A percentile compares a stretch with the other conserved stretches of the same genome.
Evolutionary conservation across 768 basidiomycete species (phyloP).

Genomic region (Pleurotus citrinopileatus): DNA sequence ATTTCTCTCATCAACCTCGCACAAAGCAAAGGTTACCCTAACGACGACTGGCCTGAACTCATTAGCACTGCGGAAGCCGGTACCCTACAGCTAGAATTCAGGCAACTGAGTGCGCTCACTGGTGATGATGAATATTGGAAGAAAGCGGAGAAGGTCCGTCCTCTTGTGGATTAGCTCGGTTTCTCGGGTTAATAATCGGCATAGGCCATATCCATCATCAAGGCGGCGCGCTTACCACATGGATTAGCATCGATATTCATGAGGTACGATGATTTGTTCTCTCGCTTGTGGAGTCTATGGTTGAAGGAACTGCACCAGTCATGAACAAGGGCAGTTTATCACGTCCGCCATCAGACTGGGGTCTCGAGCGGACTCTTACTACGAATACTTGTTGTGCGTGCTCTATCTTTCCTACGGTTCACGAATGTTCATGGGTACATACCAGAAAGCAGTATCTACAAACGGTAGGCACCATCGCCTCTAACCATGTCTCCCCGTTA

Average conservation of each 20-base stretch:
- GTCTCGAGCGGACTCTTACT: slow-evolving; percentile 91
- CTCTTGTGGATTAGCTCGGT: neutral
- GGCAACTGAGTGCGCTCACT: slow-evolving; percentile 79
- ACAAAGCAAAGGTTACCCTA: slow-evolving; percentile 53
- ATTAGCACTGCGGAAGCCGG: slow-evolving; percentile 85
- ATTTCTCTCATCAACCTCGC: slow-evolving; percentile 77
- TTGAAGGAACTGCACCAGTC: slow-evolving; percentile 20
- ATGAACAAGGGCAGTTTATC: slow-evolving; percentile 41
- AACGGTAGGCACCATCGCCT: slow-evolving; percentile 45
- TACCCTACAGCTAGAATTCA: slow-evolving; percentile 87
- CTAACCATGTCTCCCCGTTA: too few relatives aligned
- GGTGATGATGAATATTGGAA: slow-evolving; percentile 80
- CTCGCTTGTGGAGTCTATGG: neutral
- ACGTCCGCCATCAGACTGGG: slow-evolving; percentile 82
- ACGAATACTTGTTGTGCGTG: slow-evolving; percentile 81
- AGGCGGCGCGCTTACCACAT: slow-evolving; percentile 54
- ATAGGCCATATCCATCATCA: slow-evolving; percentile 68
- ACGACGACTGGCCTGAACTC: slow-evolving; percentile 55
- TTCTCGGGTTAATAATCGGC: neutral
- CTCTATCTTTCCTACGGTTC: neutral
- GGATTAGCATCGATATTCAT: slow-evolving; percentile 86
- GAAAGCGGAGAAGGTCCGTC: slow-evolving; percentile 66
- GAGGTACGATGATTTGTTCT: slow-evolving; percentile 48
- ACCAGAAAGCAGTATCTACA: slow-evolving; percentile 76
- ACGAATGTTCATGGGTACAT: too few relatives aligned